Base-by-base conservation (phyloP, 495 filamentous ascomycete species). In the Podospora appendiculata region DNA sequence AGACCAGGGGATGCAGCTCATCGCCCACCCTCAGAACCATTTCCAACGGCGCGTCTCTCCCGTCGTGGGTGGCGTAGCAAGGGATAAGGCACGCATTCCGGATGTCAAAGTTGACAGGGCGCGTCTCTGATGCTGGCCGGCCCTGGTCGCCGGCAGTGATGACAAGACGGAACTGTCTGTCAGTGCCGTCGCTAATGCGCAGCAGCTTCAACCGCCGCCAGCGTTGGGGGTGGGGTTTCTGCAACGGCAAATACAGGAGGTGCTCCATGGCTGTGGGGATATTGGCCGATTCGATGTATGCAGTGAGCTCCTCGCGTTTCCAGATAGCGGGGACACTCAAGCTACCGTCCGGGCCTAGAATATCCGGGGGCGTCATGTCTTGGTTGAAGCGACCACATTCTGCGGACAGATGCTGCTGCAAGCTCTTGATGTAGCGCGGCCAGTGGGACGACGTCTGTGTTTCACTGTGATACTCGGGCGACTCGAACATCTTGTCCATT, bases 401-500 rank as follows among this genome's bases (percentile, higher is more conserved):
- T 5, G 25, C n/a, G 25, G 39, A 45, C 11, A 54, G 25, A 19
- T 54, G 4, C 38, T 45, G 14, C 10, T 46, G 44, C 32, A 54
- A 18, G 25, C 32, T 43, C 6, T 34, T 43, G 39, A 54, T 25
- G n/a, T 54, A 54, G 12, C 51, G 33, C 9, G 45, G 51, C 51
- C 51, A 54, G 17, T 54, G 51, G n/a, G 51, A 54, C 8, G 17
- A 7, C 12, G 19, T 18, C 1, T 36, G n/a, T 12, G 34, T n/a
- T 18, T 54, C 47, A 25, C 2, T 5, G 19, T 10, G 39, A 39
- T 34, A 54, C 51, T 54, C 51, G 19, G 19, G 16, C 9, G 51
- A 54, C 14, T 35, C 45, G 8, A 54, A 38, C 19, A 54, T 54
- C 39, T 48, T 54, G 19, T 32, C 45, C 45, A 54, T 48, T 8